Evolutionary conservation across 352 stramenopile species (phyloP).

Genomic region (Globisporangium paddicum): DNA sequence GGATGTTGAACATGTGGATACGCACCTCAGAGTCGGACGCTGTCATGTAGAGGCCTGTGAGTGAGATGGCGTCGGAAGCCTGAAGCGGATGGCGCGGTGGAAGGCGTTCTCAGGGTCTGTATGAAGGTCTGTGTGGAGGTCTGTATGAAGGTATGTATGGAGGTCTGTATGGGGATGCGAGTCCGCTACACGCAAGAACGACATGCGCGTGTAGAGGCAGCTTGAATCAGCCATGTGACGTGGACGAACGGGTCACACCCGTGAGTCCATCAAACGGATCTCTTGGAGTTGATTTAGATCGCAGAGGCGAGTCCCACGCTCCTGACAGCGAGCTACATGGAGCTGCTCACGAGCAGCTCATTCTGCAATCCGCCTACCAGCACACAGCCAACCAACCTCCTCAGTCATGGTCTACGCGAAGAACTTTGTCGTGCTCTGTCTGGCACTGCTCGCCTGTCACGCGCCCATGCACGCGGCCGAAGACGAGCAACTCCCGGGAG

Average conservation of each 20-base stretch:
- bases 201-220: neutral
- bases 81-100: neutral
- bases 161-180: too few species aligned
- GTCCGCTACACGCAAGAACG: too few species aligned
- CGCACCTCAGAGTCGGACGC: neutral
- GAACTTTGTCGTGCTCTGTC: neutral
- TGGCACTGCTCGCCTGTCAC: neutral
- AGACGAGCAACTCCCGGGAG: neutral
- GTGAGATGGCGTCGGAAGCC: neutral
- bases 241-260: neutral
- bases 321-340: neutral
- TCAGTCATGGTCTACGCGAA: slow-evolving; percentile 2
- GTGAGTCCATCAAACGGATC: neutral
- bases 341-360: neutral
- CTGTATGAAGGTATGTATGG: too few species aligned
- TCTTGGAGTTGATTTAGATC: neutral
- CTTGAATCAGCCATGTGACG: neutral
- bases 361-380: neutral
- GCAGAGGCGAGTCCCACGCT: neutral
- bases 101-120: neutral
- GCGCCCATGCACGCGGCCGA: neutral
- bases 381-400: neutral
- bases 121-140: too few species aligned
- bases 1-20: neutral
- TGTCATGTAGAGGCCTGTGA: neutral